Evolutionary conservation across 139 green algal genomes (phyloP).

Genomic region (Tetraselmis striata): DNA sequence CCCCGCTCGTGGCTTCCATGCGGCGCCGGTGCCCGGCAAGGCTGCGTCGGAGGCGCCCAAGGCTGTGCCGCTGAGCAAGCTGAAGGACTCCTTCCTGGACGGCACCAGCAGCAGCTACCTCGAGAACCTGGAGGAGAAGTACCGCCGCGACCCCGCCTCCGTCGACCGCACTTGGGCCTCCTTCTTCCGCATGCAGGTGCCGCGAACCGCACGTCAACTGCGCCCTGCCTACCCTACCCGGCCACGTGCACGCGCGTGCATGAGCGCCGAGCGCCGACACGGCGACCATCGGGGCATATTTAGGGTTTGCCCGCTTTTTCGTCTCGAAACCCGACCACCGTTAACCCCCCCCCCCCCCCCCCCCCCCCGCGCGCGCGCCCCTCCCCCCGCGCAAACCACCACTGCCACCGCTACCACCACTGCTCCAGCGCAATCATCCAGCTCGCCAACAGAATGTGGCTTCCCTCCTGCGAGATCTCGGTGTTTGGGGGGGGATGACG

Average conservation of each 20-base stretch:
- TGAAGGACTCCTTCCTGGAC: slow-evolving; percentile 93
- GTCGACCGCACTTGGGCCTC: slow-evolving; percentile 81
- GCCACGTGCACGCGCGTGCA: not conserved
- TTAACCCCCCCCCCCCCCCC: too few species aligned
- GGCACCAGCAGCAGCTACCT: slow-evolving; percentile 78
- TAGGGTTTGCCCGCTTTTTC: too few species aligned
- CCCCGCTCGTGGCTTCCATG: not conserved
- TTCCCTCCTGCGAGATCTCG: too few species aligned
- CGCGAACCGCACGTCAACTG: not conserved
- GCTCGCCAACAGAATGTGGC: too few species aligned
- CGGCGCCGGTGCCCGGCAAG: not conserved
- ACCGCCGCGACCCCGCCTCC: slow-evolving; percentile 62
- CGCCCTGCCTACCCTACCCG: not conserved
- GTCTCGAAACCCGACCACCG: too few species aligned
- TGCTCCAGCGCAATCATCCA: too few species aligned
- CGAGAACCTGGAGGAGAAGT: slow-evolving; percentile 84
- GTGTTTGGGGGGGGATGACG: too few species aligned
- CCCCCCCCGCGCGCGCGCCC: too few species aligned
- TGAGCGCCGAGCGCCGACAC: not conserved
- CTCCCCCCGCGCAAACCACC: too few species aligned
- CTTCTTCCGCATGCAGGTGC: slow-evolving; percentile 63
- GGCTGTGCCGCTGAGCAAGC: slow-evolving; percentile 74
- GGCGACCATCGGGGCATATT: too few species aligned
- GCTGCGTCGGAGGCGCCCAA: slow-evolving; percentile 32
- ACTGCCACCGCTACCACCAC: too few species aligned